Conservation (phyloP, 164 flowering plant genomes). For the Annona cherimola region DNA sequence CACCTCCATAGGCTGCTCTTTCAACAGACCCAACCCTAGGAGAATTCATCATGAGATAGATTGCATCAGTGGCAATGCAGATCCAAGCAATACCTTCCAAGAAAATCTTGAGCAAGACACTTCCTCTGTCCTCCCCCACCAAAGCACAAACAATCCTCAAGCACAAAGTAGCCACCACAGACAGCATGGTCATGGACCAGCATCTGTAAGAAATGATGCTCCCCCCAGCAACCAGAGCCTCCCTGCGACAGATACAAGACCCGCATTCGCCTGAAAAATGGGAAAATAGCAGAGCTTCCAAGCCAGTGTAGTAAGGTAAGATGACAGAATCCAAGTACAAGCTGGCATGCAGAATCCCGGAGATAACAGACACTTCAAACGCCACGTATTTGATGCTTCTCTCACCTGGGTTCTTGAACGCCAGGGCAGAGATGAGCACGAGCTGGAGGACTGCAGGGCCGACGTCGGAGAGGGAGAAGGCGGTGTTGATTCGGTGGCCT, state of each 20-base stretch:
- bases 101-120: conserved; percentile 8
- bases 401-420: conserved; percentile 24
- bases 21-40: conserved; percentile 19
- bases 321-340: conserved; percentile 40
- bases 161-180: conserved; percentile 28
- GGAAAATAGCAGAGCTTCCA: conserved; percentile 41
- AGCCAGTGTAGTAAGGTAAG: conserved; percentile 49
- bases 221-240: conserved; percentile 40
- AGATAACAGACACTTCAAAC: conserved; percentile 37
- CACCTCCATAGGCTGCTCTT: conserved; percentile 29
- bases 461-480: conserved; percentile 29
- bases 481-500: conserved; percentile 36
- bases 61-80: conserved; percentile 22
- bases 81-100: conserved; percentile 35
- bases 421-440: conserved; percentile 40
- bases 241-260: conserved; percentile 45
- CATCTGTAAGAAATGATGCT: conserved; percentile 34
- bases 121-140: conserved; percentile 12
- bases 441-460: conserved; percentile 49
- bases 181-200: conserved; percentile 37
- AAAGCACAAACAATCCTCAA: conserved; percentile 29
- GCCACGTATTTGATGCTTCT: conserved; percentile 25
- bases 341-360: conserved; percentile 48
- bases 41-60: conserved; percentile 23
- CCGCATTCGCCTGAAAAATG: conserved; percentile 44